Base-by-base conservation (phyloP, 345 rosid species). In the Murraya paniculata region DNA sequence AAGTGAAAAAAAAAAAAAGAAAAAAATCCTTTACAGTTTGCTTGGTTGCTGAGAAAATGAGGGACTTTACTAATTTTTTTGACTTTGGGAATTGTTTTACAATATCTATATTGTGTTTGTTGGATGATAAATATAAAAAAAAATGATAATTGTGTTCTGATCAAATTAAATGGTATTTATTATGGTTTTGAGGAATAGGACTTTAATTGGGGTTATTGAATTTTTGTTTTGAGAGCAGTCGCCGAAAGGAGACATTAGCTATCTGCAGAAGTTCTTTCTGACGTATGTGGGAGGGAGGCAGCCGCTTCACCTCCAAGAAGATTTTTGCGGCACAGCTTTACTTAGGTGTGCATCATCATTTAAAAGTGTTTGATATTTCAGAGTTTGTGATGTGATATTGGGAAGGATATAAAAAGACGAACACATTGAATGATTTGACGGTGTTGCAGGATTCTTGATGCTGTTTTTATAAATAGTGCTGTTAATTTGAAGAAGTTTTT, bases 261-360 rank as follows among this genome's bases (percentile, higher is more conserved):
- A 95, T 81, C 53, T 93, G 89, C 95, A 84, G 80, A 93, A 95
- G 88, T 95, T 93, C 88, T 91, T 95, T 82, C 72, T 94, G 57
- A 53, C 18, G 8, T 19, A 53, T 18, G 57, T 53, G 57, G 94
- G 98, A 62, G 92, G 95, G 77, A 91, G 98, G 79, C 86, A 80
- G 65, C 95, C 98, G 48, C 93, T 91, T 28, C 98, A 91, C 86
- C 84, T 95, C 28, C 98, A 95, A 83, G 98, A 95, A 82, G 98
- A 95, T 87, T 95, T 95, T 81, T 95, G 98, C 68, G 98, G 98
- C 82, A 93, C 95, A 83, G 98, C 98, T 81, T 90, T 95, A 78
- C 87, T 95, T 27, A 87, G 97, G 98, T 93, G 81, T 28, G 25
- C 64, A 48, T 22, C 25, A 7, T 19, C 39, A 19, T 77, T n/a